Percentiles rank a stretch among this genome's conserved stretches.
These are phyloP conservation scores for Triticum monococcum DNA, from an alignment of 176 grass and related monocot genomes.

Conservation along the genomic window DNA sequence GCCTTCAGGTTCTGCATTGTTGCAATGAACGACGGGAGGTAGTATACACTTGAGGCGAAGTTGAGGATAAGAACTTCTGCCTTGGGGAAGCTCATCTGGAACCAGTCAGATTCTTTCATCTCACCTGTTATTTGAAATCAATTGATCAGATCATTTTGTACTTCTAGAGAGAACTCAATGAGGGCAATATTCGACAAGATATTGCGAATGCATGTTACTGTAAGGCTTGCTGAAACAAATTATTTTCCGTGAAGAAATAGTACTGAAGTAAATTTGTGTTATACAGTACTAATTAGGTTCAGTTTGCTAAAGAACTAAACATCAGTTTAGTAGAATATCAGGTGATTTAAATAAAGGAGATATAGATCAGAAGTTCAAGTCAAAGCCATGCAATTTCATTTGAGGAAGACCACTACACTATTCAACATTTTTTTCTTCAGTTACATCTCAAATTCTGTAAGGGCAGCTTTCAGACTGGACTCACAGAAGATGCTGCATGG, in stretches of 20 bases:
- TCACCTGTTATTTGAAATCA: conserved; percentile 63
- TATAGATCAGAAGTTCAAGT: background rate
- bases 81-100: conserved; percentile 87
- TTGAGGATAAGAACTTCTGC: conserved; percentile 96
- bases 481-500: background rate
- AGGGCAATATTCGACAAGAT: background rate
- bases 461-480: background rate
- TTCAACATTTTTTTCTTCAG: background rate
- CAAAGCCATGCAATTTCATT: background rate
- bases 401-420: background rate
- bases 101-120: conserved; percentile 97
- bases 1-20: conserved; percentile 90
- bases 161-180: background rate
- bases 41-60: conserved; percentile 72
- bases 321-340: background rate
- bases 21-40: conserved; percentile 70
- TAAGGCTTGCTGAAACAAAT: background rate
- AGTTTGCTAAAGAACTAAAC: background rate
- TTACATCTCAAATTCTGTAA: background rate
- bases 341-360: background rate
- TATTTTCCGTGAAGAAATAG: background rate
- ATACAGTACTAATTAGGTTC: background rate
- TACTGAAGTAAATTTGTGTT: background rate
- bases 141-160: conserved; percentile 33
- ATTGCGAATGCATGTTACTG: background rate